A percentile compares a stretch with the other conserved stretches of the same genome.
Evolutionary conservation across 192 early-diverging fungal genomes (phyloP).

Genomic region (Backusella sp.): DNA sequence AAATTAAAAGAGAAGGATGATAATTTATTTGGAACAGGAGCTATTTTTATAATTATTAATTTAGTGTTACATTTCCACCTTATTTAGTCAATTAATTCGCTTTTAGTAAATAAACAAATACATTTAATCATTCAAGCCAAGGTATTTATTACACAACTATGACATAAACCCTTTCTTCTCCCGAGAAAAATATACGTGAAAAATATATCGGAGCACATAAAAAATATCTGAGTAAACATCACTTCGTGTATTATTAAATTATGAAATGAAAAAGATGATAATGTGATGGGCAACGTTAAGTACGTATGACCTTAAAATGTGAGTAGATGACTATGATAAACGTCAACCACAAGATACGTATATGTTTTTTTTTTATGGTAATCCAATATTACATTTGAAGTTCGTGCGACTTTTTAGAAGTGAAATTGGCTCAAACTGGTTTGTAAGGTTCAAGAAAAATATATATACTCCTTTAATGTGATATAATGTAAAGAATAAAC

Average conservation of each 20-base stretch:
- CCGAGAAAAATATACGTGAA: not conserved
- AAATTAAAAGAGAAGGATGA: not conserved
- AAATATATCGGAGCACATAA: not conserved
- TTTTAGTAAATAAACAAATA: not conserved
- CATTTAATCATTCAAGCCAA: no score
- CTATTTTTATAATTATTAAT: not conserved
- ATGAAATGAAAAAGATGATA: not conserved
- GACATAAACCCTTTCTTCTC: not conserved
- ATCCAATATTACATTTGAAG: not conserved
- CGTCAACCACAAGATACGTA: not conserved
- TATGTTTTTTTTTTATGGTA: not conserved
- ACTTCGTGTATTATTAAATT: not conserved
- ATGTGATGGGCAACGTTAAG: not conserved
- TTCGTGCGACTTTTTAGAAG: not conserved
- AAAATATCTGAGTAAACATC: not conserved
- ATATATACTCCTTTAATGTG: not conserved
- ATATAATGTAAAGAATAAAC: not conserved
- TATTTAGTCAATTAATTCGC: constrained; percentile 6
- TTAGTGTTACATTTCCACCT: not conserved
- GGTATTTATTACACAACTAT: not conserved
- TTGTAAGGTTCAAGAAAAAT: not conserved
- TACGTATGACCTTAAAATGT: not conserved
- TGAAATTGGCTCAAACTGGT: not conserved
- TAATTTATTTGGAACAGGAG: not conserved
- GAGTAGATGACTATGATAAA: not conserved